Evolutionary conservation across 192 early-diverging fungal genomes (phyloP), one percentile per base, ranked within the genome.

Genomic region (Backusella tarrabulga): DNA sequence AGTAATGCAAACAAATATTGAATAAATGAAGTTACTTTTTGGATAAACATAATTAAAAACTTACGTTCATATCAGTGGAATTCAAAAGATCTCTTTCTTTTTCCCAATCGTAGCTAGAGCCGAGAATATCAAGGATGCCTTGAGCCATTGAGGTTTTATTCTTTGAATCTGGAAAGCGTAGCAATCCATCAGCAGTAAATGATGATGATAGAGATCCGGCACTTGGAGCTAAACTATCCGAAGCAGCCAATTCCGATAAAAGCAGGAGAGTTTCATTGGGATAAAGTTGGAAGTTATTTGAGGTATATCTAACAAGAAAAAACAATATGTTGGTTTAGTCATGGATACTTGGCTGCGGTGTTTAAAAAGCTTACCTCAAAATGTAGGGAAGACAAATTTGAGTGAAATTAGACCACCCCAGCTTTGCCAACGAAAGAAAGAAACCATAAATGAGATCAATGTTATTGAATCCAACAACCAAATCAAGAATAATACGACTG

Each of bases 341-440:
- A n/a, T n/a, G 8, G 17, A n/a, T 17, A 60, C 34, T 74, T 60
- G 9, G 8, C 41, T 76, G 17, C 6, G 32, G 34, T 12, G 23
- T 21, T 34, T 40, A 38, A 34, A 41, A 54, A 11, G 52, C 50
- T 71, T 81, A 88, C 82, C 72, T 77, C 34, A 93, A 81, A 52
- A 95, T 81, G 72, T 92, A 86, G 15, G 95, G 93, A 26, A 95
- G 80, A 71, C 94, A 81, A 54, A 96, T 88, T 76, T 92, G 90
- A 23, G 89, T 89, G 77, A 89, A 94, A 70, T 95, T 90, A 36
- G 83, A 75, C 91, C 94, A 92, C 54, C 87, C 86, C 15, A 92
- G 71, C 17, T 87, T 86, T 34, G 86, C 85, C 11, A 96, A 84
- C 4, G 87, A 83, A 71, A 95, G 84, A 17, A 84, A 87, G 83